Conservation (phyloP, 176 grass and related monocot genomes). For the Puccinellia tenuiflora region DNA sequence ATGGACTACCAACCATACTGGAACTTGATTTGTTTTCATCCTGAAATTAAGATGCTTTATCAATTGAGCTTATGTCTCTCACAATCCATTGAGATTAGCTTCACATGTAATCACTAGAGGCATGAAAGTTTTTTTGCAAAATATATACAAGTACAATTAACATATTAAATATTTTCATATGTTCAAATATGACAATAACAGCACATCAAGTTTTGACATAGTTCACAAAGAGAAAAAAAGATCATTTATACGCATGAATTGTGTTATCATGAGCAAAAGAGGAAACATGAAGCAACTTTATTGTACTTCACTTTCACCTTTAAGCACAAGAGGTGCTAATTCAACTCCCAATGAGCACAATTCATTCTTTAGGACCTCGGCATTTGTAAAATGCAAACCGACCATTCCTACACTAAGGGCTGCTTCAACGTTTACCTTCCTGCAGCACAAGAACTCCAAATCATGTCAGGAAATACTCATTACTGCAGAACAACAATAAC, state of each 20-base stretch:
- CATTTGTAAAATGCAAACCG: conserved; percentile 80
- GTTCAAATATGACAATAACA: not conserved
- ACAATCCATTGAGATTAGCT: not conserved
- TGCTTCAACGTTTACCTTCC: conserved; percentile 77
- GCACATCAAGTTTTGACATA: not conserved
- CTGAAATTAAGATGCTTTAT: not conserved
- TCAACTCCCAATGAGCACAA: conserved; percentile 72
- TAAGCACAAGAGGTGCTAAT: conserved; percentile 20
- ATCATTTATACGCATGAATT: not conserved
- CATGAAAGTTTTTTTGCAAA: not conserved
- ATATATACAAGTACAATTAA: not conserved
- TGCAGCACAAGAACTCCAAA: conserved; percentile 19
- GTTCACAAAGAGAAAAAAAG: conserved; percentile 11
- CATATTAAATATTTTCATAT: not conserved
- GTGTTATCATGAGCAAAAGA: not conserved
- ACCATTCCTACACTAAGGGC: conserved; percentile 67
- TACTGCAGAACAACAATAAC: not conserved
- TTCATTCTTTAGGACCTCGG: conserved; percentile 55
- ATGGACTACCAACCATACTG: not conserved
- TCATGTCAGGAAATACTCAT: not conserved
- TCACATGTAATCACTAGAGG: not conserved
- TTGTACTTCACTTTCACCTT: conserved; percentile 26
- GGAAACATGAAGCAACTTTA: conserved; percentile 1
- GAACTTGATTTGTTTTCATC: not conserved
- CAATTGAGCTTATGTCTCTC: not conserved